Evolutionary conservation across 768 basidiomycete genomes (phyloP), one percentile per base, ranked within the genome.

Genomic region (Lactarius pseudohatsudake): DNA sequence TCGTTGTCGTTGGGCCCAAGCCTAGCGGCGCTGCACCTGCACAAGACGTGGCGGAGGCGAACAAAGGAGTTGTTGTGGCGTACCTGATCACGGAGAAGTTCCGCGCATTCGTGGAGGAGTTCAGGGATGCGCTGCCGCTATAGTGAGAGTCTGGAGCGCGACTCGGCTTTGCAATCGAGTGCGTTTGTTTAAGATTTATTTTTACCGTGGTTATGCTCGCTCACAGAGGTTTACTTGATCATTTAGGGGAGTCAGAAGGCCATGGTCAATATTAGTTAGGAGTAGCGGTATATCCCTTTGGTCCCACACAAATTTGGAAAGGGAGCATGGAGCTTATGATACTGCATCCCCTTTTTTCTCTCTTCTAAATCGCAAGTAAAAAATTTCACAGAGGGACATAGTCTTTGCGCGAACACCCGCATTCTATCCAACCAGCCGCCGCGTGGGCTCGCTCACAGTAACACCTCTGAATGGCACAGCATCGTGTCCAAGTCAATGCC

Each of bases 1-100:
- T 85, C 15, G 81, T 90, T 3, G 85, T 83, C 15, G 80, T 89
- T 34, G 87, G 26, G 36, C 81, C 92, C 69, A 85, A 82, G 72
- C 81, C 86, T 3, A 82, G 81, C 30, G 91, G 91, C n/a, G 84
- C 78, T 47, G 80, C 28, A 28, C 28, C 3, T 28, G 28, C 84
- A 7, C 76, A 86, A 2, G 72, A 83, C 0, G 89, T 92, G 26
- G 91, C 87, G 0, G 88, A 88, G 70, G 84, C 82, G 66, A 91
- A 91, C 78, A 90, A 77, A 85, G 73, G 88, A 90, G 66, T 80
- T 8, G 82, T 94, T 54, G 92, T 94, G 32, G 84, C 87, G 59
- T 93, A 94, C 75, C 87, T 92, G 62, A 94, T 94, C 65, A 86
- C 86, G 72, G 89, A 88, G 62, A 94, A 96, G 77, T 91, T 92